Evolutionary conservation across 192 early-diverging fungal species (phyloP).

Genomic region (Backusella psychrophila): DNA sequence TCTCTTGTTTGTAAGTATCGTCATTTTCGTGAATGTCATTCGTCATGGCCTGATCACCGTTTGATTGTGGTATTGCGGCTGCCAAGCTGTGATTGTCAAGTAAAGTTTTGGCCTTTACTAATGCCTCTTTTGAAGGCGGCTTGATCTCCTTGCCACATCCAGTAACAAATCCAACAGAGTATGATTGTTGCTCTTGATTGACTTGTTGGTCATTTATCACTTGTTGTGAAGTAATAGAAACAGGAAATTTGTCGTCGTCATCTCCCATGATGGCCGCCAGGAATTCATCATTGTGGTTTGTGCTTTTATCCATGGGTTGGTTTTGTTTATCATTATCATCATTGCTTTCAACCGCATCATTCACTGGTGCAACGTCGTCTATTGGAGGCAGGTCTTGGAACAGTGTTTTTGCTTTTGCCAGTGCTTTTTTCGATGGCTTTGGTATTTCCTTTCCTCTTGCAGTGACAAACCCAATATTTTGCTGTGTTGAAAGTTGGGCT

Average conservation of each 20-base stretch:
- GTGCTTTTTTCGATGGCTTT: neutral
- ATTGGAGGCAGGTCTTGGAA: neutral
- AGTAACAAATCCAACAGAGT: neutral
- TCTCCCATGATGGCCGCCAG: neutral
- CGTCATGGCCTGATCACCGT: neutral
- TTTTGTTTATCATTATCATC: neutral
- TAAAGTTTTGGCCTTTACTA: neutral
- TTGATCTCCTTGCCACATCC: neutral
- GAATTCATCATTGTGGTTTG: neutral
- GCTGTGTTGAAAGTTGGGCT: neutral
- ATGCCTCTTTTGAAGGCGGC: neutral
- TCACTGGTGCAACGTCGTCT: neutral
- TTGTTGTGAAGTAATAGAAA: neutral
- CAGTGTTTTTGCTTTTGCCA: neutral
- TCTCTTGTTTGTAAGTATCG: neutral
- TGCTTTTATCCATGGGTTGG: neutral
- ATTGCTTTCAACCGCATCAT: neutral
- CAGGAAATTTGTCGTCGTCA: neutral
- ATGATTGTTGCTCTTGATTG: neutral
- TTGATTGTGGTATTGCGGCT: neutral
- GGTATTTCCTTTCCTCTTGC: neutral
- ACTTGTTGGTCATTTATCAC: neutral
- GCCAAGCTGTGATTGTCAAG: neutral
- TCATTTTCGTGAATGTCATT: neutral
- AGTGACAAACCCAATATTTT: neutral